Conservation (phyloP, 2,329 filamentous ascomycete species). For the Nectriaceae sp. region DNA sequence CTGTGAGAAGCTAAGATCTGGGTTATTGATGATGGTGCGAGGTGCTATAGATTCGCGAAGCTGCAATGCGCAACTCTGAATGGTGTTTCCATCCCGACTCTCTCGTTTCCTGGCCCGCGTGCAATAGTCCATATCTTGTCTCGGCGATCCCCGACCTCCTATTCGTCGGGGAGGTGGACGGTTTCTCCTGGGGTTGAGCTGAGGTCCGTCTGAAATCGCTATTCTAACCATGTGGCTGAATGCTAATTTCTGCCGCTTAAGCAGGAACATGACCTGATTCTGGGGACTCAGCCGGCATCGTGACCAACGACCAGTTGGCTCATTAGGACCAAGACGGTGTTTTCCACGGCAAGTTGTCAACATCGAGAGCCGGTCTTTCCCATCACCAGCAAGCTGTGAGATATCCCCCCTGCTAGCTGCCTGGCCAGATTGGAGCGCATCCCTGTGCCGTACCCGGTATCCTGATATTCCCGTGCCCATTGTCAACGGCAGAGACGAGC, state of each 20-base stretch:
- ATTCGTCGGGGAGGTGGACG: slow-evolving; percentile 13
- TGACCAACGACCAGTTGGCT: background rate
- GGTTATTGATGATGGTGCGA: background rate
- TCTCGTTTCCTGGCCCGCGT: background rate
- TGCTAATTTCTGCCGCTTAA: slow-evolving; percentile 14
- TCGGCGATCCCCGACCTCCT: slow-evolving; percentile 15
- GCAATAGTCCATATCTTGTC: slow-evolving; percentile 1
- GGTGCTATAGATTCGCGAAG: background rate
- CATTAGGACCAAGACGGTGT: too few relatives aligned
- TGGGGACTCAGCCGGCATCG: background rate
- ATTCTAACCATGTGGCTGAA: slow-evolving; percentile 13
- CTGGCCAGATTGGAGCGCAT: too few relatives aligned
- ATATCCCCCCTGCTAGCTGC: too few relatives aligned
- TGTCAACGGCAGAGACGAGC: too few relatives aligned
- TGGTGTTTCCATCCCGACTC: background rate
- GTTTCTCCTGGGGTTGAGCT: slow-evolving; percentile 4
- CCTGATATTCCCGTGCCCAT: too few relatives aligned
- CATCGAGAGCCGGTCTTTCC: too few relatives aligned
- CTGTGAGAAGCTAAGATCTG: background rate
- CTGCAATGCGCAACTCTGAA: background rate
- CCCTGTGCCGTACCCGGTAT: too few relatives aligned
- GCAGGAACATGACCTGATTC: slow-evolving; percentile 6
- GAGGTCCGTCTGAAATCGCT: background rate
- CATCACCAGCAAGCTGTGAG: too few relatives aligned
- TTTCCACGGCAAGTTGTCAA: too few relatives aligned